Conservation (phyloP, 768 basidiomycete genomes). For the Cystofilobasidium capitatum region DNA sequence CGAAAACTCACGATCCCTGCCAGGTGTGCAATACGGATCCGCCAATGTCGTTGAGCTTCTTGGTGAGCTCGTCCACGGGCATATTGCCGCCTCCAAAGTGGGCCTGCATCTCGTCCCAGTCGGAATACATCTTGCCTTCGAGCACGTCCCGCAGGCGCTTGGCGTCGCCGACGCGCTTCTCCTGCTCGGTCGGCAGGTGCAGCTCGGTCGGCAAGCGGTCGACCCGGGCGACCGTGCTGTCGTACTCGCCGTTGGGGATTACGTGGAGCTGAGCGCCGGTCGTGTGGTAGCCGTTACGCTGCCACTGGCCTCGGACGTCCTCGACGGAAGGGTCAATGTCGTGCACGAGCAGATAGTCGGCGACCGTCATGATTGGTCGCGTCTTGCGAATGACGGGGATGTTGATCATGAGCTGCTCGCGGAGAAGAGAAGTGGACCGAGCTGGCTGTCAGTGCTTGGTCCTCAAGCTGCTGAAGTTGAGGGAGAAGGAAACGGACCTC, state of each 20-base stretch:
- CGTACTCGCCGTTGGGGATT: slow-evolving; percentile 44
- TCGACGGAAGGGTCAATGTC: slow-evolving; percentile 39
- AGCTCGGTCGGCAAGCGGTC: slow-evolving; percentile 39
- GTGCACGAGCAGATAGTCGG: slow-evolving; percentile 45
- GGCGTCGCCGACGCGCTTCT: not conserved
- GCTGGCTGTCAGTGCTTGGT: slow-evolving; percentile 41
- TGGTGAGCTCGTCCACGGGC: slow-evolving; percentile 36
- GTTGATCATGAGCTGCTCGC: slow-evolving; percentile 41
- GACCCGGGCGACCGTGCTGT: slow-evolving; percentile 42
- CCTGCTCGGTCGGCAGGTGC: slow-evolving; percentile 23
- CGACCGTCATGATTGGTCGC: slow-evolving; percentile 43
- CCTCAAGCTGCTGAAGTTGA: slow-evolving; percentile 28
- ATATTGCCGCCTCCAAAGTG: slow-evolving; percentile 29
- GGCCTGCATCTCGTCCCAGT: slow-evolving; percentile 32
- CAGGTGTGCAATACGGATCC: slow-evolving; percentile 45
- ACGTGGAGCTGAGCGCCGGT: slow-evolving; percentile 37
- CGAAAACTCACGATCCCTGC: slow-evolving; percentile 41
- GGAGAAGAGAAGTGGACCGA: not conserved
- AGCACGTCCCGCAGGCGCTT: not conserved
- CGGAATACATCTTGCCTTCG: slow-evolving; percentile 7
- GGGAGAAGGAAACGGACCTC: slow-evolving; percentile 26
- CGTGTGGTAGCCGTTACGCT: slow-evolving; percentile 38
- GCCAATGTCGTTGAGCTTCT: slow-evolving; percentile 41
- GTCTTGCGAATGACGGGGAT: slow-evolving; percentile 41
- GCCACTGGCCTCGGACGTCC: slow-evolving; percentile 43